Conservation (phyloP, 148 eudicot species). For the Vaccinium darrowii region DNA sequence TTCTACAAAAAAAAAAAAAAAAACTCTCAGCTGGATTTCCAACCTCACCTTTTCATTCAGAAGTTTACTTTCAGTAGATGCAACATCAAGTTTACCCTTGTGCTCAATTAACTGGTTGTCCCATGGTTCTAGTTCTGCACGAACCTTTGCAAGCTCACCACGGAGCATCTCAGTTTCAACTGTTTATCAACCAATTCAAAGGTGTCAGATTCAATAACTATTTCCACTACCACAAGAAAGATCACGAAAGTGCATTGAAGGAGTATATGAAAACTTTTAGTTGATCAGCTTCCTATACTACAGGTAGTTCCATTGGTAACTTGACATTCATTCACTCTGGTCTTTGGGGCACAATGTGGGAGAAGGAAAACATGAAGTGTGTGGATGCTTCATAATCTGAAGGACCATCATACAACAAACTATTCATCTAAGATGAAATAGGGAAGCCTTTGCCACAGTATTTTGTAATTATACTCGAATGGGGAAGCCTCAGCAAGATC, state of each 20-base stretch:
- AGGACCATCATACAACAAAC: background rate
- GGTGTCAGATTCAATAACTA: conserved; percentile 6
- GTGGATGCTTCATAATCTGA: background rate
- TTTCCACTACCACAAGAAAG: conserved; percentile 8
- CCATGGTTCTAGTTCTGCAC: conserved; percentile 91
- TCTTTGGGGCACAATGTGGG: too few species aligned
- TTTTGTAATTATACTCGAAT: background rate
- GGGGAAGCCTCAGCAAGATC: background rate
- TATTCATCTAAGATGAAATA: background rate
- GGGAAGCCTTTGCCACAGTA: too few species aligned
- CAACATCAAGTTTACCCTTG: conserved; percentile 86
- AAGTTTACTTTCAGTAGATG: conserved; percentile 69
- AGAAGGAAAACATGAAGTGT: background rate
- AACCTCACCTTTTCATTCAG: conserved; percentile 70
- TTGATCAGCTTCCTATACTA: background rate
- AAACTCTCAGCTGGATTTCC: background rate
- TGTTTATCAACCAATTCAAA: conserved; percentile 25
- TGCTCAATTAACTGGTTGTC: conserved; percentile 87
- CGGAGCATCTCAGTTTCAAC: conserved; percentile 81
- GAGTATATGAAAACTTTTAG: background rate
- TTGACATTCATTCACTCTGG: too few species aligned
- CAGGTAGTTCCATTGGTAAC: too few species aligned
- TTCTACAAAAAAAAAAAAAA: background rate
- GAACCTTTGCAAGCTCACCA: conserved; percentile 67
- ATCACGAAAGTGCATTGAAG: background rate